phyloP scores from a whole-genome alignment of 108 stramenopile genomes.

The Aurantiochytrium sp. region DNA sequence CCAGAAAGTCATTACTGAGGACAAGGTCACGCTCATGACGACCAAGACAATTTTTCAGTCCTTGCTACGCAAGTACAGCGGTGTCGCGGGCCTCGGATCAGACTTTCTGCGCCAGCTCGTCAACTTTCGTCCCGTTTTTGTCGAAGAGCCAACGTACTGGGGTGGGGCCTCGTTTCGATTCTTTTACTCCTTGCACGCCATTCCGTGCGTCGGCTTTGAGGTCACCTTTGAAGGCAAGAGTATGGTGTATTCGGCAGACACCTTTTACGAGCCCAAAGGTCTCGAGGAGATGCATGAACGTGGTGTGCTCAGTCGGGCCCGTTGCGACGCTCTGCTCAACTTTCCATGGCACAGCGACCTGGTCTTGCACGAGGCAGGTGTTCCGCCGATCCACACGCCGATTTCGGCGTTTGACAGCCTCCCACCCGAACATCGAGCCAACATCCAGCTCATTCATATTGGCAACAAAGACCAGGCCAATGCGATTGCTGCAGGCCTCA shows the following conservation, averaged over 20 bases:
- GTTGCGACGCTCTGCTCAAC: conserved; percentile 36
- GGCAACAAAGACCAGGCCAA: conserved; percentile 18
- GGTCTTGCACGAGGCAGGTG: conserved; percentile 33
- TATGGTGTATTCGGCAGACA: conserved; percentile 32
- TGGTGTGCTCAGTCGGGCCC: conserved; percentile 26
- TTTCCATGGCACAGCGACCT: conserved; percentile 38
- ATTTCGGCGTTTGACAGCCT: conserved; percentile 13
- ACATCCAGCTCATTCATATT: conserved; percentile 33
- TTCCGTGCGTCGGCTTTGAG: conserved; percentile 34
- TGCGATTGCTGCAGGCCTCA: conserved; percentile 20
- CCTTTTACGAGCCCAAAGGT: conserved; percentile 29
- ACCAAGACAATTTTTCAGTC: conserved; percentile 32
- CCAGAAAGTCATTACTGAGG: conserved; percentile 27
- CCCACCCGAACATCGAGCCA: conserved; percentile 18
- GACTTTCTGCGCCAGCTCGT: conserved; percentile 16
- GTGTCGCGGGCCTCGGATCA: conserved; percentile 10
- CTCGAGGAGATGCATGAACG: conserved; percentile 25
- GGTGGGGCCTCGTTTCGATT: conserved; percentile 29
- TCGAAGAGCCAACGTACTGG: conserved; percentile 24
- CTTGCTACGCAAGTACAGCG: conserved; percentile 31
- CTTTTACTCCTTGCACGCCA: conserved; percentile 34
- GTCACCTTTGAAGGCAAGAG: conserved; percentile 27
- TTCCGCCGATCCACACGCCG: conserved; percentile 36
- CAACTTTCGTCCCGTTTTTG: conserved; percentile 27
- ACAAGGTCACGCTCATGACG: conserved; percentile 25